phyloP scores from a whole-genome alignment of 441 rosid genomes.

The Corymbia calophylla region DNA sequence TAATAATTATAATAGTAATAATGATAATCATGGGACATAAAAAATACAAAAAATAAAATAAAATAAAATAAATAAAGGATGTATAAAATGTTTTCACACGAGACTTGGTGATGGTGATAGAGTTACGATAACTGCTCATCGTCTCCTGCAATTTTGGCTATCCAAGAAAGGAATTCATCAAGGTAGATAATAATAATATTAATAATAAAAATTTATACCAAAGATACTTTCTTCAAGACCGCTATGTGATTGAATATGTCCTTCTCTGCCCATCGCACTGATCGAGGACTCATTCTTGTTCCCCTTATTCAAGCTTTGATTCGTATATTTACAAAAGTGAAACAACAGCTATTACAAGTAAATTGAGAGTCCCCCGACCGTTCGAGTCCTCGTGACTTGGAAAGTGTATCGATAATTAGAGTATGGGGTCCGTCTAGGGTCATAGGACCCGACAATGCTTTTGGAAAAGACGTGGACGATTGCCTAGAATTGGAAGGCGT shows the following conservation, averaged over 20 bases:
- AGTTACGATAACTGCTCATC: not conserved
- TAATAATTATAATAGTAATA: not conserved
- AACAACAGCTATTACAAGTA: not conserved
- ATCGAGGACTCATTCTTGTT: not conserved
- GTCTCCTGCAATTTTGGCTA: not conserved
- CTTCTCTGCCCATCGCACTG: not conserved
- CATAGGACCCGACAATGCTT: not conserved
- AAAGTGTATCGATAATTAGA: too few species aligned
- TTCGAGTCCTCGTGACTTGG: too few species aligned
- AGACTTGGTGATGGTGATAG: not conserved
- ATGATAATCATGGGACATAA: not conserved
- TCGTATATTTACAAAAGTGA: not conserved
- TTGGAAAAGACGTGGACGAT: not conserved
- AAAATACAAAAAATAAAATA: not conserved
- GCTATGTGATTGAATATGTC: not conserved
- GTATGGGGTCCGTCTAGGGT: too few species aligned
- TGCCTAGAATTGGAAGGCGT: not conserved
- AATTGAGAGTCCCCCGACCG: not conserved
- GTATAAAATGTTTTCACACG: not conserved
- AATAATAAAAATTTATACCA: not conserved
- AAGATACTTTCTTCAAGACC: not conserved
- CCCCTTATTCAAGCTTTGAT: not conserved
- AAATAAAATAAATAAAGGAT: not conserved
- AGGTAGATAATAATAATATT: not conserved
- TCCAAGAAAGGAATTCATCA: not conserved